These are phyloP conservation scores for Marchantia paleacea DNA, from an alignment of 225 moss, liverwort and hornwort genomes.

Conservation along the genomic window DNA sequence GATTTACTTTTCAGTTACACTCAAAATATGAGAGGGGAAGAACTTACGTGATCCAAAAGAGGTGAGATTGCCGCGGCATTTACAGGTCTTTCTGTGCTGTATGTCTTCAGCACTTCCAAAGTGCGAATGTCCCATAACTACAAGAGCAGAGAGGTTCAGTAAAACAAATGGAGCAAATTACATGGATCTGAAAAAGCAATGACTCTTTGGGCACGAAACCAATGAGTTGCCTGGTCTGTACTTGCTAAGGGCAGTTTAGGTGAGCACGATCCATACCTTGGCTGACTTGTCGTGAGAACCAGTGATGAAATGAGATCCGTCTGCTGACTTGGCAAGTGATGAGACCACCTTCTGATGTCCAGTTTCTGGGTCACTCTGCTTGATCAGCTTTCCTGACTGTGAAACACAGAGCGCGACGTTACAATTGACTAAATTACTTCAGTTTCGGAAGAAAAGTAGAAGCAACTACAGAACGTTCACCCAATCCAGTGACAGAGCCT, in stretches of 20 bases:
- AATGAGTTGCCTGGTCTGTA: background rate
- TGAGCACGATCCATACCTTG: conserved; percentile 33
- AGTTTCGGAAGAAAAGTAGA: no score
- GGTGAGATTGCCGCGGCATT: conserved; percentile 92
- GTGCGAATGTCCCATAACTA: conserved; percentile 86
- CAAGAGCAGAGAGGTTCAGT: background rate
- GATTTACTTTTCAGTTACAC: background rate
- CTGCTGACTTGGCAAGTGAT: conserved; percentile 70
- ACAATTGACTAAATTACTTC: background rate
- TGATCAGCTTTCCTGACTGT: conserved; percentile 78
- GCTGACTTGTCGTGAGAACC: conserved; percentile 89
- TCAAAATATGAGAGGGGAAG: background rate
- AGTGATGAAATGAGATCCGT: conserved; percentile 87
- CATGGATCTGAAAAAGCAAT: background rate
- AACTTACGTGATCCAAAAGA: conserved; percentile 67
- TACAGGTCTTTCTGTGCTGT: conserved; percentile 82
- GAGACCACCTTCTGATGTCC: conserved; percentile 82
- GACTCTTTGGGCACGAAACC: background rate
- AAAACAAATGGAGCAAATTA: background rate
- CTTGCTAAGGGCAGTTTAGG: background rate
- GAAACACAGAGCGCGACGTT: background rate
- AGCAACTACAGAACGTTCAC: background rate
- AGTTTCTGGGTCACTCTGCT: conserved; percentile 76
- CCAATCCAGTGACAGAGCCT: background rate
- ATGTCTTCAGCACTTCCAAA: conserved; percentile 73